A percentile compares a stretch with the other conserved stretches of the same genome.
Evolutionary conservation across 768 basidiomycete species (phyloP).

Genomic region (Leccinum obscurum): DNA sequence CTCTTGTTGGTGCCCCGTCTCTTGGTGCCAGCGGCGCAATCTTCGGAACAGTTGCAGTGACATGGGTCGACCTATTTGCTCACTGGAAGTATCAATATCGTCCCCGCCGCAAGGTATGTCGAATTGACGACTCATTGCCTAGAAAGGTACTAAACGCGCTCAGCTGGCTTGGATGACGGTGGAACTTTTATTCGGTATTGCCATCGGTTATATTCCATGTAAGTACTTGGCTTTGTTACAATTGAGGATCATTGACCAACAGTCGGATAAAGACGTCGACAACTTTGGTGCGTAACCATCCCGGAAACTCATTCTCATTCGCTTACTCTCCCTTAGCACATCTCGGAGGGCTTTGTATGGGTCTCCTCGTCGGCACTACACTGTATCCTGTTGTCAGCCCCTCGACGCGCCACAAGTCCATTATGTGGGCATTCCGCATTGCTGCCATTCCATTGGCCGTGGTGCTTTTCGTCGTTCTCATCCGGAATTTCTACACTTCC

Average conservation of each 20-base stretch:
- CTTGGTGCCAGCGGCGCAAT: conserved; percentile 93
- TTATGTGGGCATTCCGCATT: conserved; percentile 74
- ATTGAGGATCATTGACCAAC: conserved; percentile 15
- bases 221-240: conserved; percentile 29
- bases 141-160: background rate
- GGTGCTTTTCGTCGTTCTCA: conserved; percentile 79
- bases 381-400: conserved; percentile 89
- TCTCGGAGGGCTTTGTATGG: conserved; percentile 85
- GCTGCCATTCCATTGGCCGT: conserved; percentile 74
- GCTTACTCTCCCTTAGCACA: conserved; percentile 56
- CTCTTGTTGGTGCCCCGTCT: conserved; percentile 83
- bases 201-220: conserved; percentile 83
- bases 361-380: conserved; percentile 76
- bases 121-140: background rate
- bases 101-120: conserved; percentile 71
- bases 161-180: conserved; percentile 83
- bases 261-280: conserved; percentile 62
- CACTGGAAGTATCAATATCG: conserved; percentile 91
- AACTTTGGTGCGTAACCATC: conserved; percentile 67
- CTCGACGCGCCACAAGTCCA: conserved; percentile 66
- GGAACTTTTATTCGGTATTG: conserved; percentile 85
- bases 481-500: conserved; percentile 86
- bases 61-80: conserved; percentile 86
- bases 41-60: conserved; percentile 82
- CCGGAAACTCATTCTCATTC: background rate